Conservation (phyloP, 305 asterid species). For the Fraxinus floribunda region DNA sequence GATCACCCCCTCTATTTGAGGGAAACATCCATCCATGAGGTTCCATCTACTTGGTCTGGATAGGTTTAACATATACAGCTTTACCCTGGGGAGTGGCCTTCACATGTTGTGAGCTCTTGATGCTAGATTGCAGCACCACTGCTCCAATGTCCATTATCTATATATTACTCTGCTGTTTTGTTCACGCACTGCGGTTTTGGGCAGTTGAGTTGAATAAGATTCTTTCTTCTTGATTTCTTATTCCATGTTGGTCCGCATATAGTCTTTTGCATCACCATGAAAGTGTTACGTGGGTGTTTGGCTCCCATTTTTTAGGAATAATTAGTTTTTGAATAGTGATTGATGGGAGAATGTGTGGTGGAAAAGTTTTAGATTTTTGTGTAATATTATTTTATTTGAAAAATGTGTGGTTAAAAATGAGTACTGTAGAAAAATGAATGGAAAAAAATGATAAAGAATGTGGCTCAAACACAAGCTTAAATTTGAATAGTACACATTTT, state of each 20-base stretch:
- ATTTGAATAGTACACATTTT: too few relatives aligned
- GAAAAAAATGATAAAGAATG: too few relatives aligned
- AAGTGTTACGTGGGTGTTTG: background rate
- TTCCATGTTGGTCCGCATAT: background rate
- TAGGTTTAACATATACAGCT: background rate
- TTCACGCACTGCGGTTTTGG: background rate
- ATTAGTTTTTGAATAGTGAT: too few relatives aligned
- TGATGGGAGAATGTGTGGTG: too few relatives aligned
- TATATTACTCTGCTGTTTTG: background rate
- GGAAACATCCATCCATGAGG: background rate
- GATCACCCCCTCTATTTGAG: background rate
- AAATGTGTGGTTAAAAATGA: too few relatives aligned
- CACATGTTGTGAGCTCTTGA: background rate
- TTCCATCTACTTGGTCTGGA: background rate
- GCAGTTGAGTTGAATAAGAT: slow-evolving; percentile 2
- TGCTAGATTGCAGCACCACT: background rate
- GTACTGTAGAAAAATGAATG: too few relatives aligned
- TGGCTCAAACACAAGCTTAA: too few relatives aligned
- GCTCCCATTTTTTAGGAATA: too few relatives aligned
- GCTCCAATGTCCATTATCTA: background rate
- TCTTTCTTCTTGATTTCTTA: slow-evolving; percentile 11
- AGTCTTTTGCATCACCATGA: background rate
- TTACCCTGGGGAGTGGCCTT: background rate
- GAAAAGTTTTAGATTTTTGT: too few relatives aligned
- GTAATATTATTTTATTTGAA: too few relatives aligned